Evolutionary conservation across 2,329 filamentous ascomycete species (phyloP).

Genomic region (Colletotrichum shisoi): DNA sequence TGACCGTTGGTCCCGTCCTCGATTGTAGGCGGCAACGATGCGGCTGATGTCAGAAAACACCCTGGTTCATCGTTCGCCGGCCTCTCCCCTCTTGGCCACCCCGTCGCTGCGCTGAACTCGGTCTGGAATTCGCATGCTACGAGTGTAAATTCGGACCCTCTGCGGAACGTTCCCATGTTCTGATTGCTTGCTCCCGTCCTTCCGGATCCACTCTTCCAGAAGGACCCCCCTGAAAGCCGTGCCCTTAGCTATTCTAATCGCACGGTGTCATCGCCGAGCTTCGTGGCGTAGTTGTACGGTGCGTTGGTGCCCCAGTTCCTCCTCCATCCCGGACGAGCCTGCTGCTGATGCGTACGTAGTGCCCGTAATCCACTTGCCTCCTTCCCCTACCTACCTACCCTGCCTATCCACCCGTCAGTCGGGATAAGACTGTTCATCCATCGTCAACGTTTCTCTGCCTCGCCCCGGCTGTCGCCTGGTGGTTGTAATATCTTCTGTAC

Average conservation of each 20-base stretch:
- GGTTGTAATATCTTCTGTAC: conserved; percentile 29
- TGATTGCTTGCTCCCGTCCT: conserved; percentile 33
- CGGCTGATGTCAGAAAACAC: conserved; percentile 33
- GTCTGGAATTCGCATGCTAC: conserved; percentile 23
- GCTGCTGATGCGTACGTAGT: neutral
- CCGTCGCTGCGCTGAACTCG: neutral
- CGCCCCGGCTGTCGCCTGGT: conserved; percentile 19
- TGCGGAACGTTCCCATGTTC: conserved; percentile 30
- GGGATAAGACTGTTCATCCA: conserved; percentile 8
- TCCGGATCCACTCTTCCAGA: conserved; percentile 28
- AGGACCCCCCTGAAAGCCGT: conserved; percentile 21
- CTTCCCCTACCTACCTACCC: neutral
- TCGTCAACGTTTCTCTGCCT: conserved; percentile 23
- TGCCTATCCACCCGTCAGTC: conserved; percentile 24
- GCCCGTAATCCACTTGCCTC: conserved; percentile 15
- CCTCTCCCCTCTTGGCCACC: conserved; percentile 3
- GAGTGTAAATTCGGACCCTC: conserved; percentile 23
- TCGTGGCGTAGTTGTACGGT: conserved; percentile 31
- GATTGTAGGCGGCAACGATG: conserved; percentile 16
- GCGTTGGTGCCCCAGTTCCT: conserved; percentile 4
- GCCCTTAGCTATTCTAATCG: neutral
- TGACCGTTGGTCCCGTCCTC: conserved; percentile 10
- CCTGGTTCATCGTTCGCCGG: conserved; percentile 6
- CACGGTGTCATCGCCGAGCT: conserved; percentile 28
- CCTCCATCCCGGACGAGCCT: neutral